Evolutionary conservation across 768 basidiomycete species (phyloP).

Genomic region (Pleurotus platypus): DNA sequence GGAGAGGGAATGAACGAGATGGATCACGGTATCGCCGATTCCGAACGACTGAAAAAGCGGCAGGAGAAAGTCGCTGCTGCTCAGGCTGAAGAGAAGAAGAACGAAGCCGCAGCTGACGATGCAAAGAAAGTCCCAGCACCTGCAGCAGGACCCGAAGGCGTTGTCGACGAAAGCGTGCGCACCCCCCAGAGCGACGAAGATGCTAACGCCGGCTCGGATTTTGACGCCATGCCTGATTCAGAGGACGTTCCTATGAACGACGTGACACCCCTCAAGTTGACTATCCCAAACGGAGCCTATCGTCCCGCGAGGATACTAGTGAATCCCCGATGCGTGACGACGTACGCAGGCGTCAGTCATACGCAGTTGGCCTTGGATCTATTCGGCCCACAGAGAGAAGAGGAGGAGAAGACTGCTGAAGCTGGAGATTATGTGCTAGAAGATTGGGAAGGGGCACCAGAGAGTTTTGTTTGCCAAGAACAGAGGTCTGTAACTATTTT

Average conservation of each 20-base stretch:
- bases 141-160: constrained; percentile 11
- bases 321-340: constrained; percentile 95
- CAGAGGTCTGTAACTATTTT: constrained; percentile 52
- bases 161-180: constrained; percentile 11
- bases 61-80: constrained; percentile 15
- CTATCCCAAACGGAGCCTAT: constrained; percentile 87
- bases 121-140: background rate
- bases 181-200: constrained; percentile 50
- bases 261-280: constrained; percentile 35
- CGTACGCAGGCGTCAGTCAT: constrained; percentile 96
- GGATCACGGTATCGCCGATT: constrained; percentile 32
- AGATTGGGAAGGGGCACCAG: constrained; percentile 96
- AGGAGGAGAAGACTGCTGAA: constrained; percentile 25
- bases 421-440: constrained; percentile 80
- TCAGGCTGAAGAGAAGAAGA: background rate
- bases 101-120: background rate
- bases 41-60: constrained; percentile 22
- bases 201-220: constrained; percentile 83
- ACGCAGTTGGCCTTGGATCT: constrained; percentile 93
- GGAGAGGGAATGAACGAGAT: constrained; percentile 66
- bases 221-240: constrained; percentile 78
- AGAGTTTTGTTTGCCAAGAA: constrained; percentile 98
- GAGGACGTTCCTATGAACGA: constrained; percentile 35
- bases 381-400: constrained; percentile 74
- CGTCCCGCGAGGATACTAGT: constrained; percentile 88